Conservation (phyloP, 2,329 filamentous ascomycete species). For the Cytospora piceicola region DNA sequence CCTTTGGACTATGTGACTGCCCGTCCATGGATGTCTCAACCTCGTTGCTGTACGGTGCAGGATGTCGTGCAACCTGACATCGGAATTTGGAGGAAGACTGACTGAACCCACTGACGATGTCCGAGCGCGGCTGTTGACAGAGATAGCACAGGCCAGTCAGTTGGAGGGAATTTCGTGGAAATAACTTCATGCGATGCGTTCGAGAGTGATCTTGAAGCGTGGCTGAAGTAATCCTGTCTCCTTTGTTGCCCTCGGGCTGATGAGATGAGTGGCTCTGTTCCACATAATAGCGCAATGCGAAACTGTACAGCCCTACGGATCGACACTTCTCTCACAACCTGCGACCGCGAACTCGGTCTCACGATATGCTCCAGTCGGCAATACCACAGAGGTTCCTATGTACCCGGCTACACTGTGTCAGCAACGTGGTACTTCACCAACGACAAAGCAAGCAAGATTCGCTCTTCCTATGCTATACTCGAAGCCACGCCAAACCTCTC, state of each 20-base stretch:
- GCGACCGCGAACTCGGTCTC: conserved; percentile 15
- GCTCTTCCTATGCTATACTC: conserved; percentile 13
- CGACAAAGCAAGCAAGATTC: background rate
- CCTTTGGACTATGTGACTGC: conserved; percentile 22
- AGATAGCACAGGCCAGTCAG: background rate
- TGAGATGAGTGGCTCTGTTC: conserved; percentile 20
- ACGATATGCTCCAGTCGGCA: background rate
- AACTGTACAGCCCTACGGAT: conserved; percentile 14
- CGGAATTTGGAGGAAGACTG: background rate
- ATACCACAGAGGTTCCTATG: background rate
- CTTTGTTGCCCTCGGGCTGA: background rate
- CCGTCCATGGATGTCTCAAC: conserved; percentile 10
- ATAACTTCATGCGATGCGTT: conserved; percentile 3
- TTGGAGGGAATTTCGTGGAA: background rate
- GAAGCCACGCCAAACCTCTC: conserved; percentile 27
- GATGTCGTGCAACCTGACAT: conserved; percentile 6
- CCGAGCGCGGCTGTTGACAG: conserved; percentile 7
- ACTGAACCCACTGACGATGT: background rate
- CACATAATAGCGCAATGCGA: conserved; percentile 21
- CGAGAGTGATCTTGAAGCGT: conserved; percentile 28
- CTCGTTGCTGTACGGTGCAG: background rate
- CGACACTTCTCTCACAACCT: conserved; percentile 23
- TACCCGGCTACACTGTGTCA: background rate
- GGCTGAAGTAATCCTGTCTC: conserved; percentile 30
- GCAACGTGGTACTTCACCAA: background rate